Base-by-base conservation (phyloP, 2,329 filamentous ascomycete species). In the Aspergillus viridinutans region DNA sequence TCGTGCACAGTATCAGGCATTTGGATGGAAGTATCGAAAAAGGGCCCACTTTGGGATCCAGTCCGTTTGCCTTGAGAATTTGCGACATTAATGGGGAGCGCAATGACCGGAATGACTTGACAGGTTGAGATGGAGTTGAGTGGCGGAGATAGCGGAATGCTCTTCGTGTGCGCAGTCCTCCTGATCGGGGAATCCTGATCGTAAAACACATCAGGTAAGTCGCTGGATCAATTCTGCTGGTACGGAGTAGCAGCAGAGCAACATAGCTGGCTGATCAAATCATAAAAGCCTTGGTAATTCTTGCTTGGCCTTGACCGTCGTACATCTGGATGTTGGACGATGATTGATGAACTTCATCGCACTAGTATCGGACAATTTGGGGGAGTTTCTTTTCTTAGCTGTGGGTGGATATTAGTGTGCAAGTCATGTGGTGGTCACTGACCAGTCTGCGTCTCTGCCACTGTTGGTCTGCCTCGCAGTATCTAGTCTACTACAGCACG, bases 401-500 rank as follows among this genome's bases (percentile, higher is more conserved):
- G 23, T n/a, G 32, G 45, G 49, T 51, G 21, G 43, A 42, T 8
- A 47, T 43, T 55, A 59, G 58, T 62, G 53, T 58, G 53, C 53
- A 58, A 45, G 61, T 66, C 64, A 66, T 57, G 55, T 65, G 63
- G 57, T 62, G 58, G 56, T 63, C 64, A 66, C 57, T 62, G 64
- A 64, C 42, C 42, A 45, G 42, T 45, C 20, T 45, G 42, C 42
- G 10, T 38, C 42, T 45, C 42, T 45, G 42, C 42, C n/a, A 23
- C 42, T 45, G 42, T 45, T 45, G 21, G n/a, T 45, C n/a, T 21
- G 42, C 42, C 42, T 45, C n/a, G 12, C 42, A 45, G 42, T 45
- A 20, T 45, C 40, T 38, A n/a, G 8, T 12, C 42, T 7, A 38
- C 32, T 38, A 17, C 32, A 3, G 32, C 14, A 38, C 14, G 32